phyloP scores from a whole-genome alignment of 1,139 yeast genomes.

The Groenewaldozyma sp. region DNA sequence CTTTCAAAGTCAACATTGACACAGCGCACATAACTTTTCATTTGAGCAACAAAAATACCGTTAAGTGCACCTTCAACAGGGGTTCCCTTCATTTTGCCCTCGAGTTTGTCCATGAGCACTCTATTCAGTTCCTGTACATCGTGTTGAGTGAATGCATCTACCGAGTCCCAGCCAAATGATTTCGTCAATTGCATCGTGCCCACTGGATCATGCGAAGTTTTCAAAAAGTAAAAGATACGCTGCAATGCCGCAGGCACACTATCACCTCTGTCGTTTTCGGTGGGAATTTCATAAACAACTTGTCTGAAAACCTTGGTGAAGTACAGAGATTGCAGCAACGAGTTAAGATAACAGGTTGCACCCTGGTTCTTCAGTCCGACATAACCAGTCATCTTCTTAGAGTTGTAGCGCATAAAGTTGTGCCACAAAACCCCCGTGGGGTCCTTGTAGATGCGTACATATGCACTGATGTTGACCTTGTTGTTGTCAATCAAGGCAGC shows the following conservation, averaged over 20 bases:
- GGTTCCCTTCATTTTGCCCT: constrained; percentile 86
- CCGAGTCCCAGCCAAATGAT: constrained; percentile 95
- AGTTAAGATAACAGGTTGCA: constrained; percentile 93
- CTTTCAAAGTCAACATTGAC: constrained; percentile 93
- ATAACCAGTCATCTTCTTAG: constrained; percentile 77
- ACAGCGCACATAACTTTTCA: constrained; percentile 92
- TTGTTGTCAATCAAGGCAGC: constrained; percentile 47
- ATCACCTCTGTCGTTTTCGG: constrained; percentile 45
- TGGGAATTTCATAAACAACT: constrained; percentile 84
- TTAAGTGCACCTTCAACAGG: constrained; percentile 69
- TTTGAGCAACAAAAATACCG: constrained; percentile 87
- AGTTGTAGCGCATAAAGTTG: constrained; percentile 73
- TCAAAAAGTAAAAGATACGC: constrained; percentile 70
- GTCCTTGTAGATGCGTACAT: constrained; percentile 70
- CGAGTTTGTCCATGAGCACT: constrained; percentile 89
- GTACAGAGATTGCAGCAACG: constrained; percentile 80
- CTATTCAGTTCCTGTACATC: constrained; percentile 96
- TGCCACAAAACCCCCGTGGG: constrained; percentile 95
- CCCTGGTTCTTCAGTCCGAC: constrained; percentile 96
- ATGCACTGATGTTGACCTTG: constrained; percentile 62
- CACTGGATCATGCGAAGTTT: constrained; percentile 63
- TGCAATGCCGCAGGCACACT: constrained; percentile 79
- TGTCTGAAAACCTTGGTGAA: constrained; percentile 77
- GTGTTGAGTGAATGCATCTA: constrained; percentile 94
- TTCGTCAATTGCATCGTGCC: constrained; percentile 81